Conservation (phyloP, 1,139 yeast species). For the Nematodospora anomalae region DNA sequence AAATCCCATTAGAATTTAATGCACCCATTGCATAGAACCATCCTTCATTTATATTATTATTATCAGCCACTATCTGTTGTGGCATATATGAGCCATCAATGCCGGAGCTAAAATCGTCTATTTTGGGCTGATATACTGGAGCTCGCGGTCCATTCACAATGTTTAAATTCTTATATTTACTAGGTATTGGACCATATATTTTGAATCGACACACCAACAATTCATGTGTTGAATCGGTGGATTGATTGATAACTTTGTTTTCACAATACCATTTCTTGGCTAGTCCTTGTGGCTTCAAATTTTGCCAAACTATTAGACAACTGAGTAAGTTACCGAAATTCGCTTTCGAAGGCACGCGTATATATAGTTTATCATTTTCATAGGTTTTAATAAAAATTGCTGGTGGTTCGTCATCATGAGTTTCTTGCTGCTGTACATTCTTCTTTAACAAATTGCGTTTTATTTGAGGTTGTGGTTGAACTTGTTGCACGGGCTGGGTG, state of each 20-base stretch:
- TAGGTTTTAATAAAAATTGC: slow-evolving; percentile 47
- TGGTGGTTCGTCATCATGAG: slow-evolving; percentile 35
- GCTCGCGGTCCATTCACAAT: slow-evolving; percentile 46
- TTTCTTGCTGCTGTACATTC: neutral
- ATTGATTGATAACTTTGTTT: slow-evolving; percentile 31
- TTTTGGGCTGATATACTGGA: slow-evolving; percentile 39
- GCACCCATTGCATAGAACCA: slow-evolving; percentile 84
- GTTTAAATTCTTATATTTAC: slow-evolving; percentile 42
- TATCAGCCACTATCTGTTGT: slow-evolving; percentile 10
- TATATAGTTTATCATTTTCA: slow-evolving; percentile 47
- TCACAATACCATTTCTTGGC: slow-evolving; percentile 56
- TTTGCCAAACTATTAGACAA: slow-evolving; percentile 63
- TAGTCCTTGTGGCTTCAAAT: slow-evolving; percentile 56
- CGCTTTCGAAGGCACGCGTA: slow-evolving; percentile 44
- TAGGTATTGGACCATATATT: slow-evolving; percentile 60
- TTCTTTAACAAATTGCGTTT: slow-evolving; percentile 2
- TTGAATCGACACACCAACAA: slow-evolving; percentile 65
- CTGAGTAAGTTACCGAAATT: slow-evolving; percentile 52
- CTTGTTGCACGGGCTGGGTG: slow-evolving; percentile 6
- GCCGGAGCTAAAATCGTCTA: slow-evolving; percentile 13
- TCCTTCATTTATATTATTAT: slow-evolving; percentile 46
- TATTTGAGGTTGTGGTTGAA: slow-evolving; percentile 7
- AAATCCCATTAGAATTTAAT: slow-evolving; percentile 61
- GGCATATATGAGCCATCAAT: slow-evolving; percentile 6
- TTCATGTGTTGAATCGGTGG: slow-evolving; percentile 29